These are phyloP conservation scores for Dianthus caryophyllus DNA, from an alignment of 148 eudicot species.

Conservation along the genomic window DNA sequence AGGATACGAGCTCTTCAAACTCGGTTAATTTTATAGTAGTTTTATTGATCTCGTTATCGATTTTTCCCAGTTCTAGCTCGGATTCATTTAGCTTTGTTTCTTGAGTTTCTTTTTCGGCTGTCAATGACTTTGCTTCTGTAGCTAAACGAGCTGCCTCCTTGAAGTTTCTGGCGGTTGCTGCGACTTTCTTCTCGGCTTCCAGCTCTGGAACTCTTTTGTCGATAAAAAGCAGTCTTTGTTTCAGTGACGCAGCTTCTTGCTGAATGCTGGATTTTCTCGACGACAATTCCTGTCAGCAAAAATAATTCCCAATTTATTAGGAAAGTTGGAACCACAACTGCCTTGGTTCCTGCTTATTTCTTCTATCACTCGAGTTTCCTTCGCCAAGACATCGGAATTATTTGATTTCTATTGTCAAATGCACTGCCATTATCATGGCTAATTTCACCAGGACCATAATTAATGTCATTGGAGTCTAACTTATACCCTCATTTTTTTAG, in stretches of 20 bases:
- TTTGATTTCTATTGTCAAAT: too few relatives aligned
- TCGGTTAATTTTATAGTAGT: conserved; percentile 43
- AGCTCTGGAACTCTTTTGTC: conserved; percentile 73
- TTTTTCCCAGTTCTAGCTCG: conserved; percentile 30
- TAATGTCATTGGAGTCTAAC: too few relatives aligned
- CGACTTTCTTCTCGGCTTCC: conserved; percentile 80
- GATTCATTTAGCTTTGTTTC: conserved; percentile 38
- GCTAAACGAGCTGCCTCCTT: conserved; percentile 79
- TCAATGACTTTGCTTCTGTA: conserved; percentile 55
- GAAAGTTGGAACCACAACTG: neutral
- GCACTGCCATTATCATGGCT: too few relatives aligned
- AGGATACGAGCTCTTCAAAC: conserved; percentile 43
- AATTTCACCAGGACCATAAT: too few relatives aligned
- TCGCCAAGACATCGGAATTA: too few relatives aligned
- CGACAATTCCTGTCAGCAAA: conserved; percentile 47
- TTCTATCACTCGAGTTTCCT: too few relatives aligned
- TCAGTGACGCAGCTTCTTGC: conserved; percentile 50
- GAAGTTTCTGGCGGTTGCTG: conserved; percentile 69
- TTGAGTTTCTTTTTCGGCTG: conserved; percentile 47
- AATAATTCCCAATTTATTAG: neutral
- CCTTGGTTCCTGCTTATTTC: too few relatives aligned
- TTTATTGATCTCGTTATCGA: conserved; percentile 43
- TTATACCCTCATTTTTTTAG: too few relatives aligned
- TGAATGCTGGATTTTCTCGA: conserved; percentile 56
- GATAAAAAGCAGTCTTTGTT: conserved; percentile 56